These are phyloP conservation scores for Warburgia ugandensis DNA, from an alignment of 164 flowering plant species.

Conservation along the genomic window DNA sequence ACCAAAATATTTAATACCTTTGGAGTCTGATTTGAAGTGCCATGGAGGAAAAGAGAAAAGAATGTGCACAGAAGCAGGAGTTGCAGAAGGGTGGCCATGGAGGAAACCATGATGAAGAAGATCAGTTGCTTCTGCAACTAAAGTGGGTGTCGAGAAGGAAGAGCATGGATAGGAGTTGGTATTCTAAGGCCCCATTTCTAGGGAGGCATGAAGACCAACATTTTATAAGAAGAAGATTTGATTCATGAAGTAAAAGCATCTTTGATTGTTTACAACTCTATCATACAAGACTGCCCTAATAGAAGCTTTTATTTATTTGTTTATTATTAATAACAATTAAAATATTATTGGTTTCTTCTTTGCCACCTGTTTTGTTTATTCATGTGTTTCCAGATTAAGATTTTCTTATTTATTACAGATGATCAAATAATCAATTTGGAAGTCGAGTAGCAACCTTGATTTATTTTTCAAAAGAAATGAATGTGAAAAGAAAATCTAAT, in stretches of 20 bases:
- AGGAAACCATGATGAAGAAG: not conserved
- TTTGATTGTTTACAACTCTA: slow-evolving; percentile 1
- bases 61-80: slow-evolving; percentile 3
- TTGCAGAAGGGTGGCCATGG: slow-evolving; percentile 9
- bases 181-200: slow-evolving; percentile 7
- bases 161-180: not conserved
- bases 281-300: slow-evolving; percentile 1
- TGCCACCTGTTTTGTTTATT: no score
- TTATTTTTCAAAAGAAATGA: no score
- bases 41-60: slow-evolving; percentile 10
- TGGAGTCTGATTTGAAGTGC: slow-evolving; percentile 13
- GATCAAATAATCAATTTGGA: no score
- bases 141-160: not conserved
- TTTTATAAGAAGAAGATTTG: slow-evolving; percentile 1
- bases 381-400: no score
- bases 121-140: not conserved
- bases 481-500: no score
- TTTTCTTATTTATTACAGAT: no score
- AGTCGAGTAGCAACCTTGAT: no score
- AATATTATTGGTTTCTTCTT: no score
- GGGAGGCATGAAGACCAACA: slow-evolving; percentile 1
- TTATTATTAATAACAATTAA: not conserved
- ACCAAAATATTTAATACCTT: slow-evolving; percentile 10
- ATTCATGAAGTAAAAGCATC: slow-evolving; percentile 8
- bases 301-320: not conserved